Evolutionary conservation across 1,284 basidiomycete species (phyloP), one percentile per base, ranked within the genome.

Genomic region (Chondrostereum purpureum): DNA sequence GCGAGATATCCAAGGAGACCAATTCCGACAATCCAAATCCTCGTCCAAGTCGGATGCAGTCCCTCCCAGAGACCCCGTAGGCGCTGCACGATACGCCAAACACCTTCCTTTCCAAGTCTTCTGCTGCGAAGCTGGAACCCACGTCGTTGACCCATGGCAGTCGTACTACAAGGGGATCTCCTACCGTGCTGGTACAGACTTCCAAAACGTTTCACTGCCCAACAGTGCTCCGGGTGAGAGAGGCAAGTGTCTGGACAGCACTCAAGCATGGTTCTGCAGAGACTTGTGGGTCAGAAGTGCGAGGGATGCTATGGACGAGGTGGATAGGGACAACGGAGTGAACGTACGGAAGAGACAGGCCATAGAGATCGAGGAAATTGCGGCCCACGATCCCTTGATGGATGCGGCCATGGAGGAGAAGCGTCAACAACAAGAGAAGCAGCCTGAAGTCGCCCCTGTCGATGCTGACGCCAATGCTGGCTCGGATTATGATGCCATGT

Each of bases 51-150:
- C 85, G n/a, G 86, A 91, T 55, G 84, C 86, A 6, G 90, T 92
- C 0, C 93, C 93, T 10, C 92, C 92, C 1, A 83, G 92, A 51
- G 92, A 97, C 60, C 69, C 71, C 43, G 70, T 73, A 39, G 91
- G 89, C 5, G 82, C 90, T 1, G 70, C 78, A 38, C 86, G 92
- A 20, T 97, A 94, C 65, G 79, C 80, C 1, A 80, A 88, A 51
- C 92, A 97, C 61, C 76, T 96, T 1, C 93, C 93, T 2, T 96
- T 96, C 73, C 93, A 97, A 63, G 91, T 89, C 11, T 96, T 94
- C 67, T 97, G 93, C 69, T 97, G 93, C 67, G 93, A 96, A 68
- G 88, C 91, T 1, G 93, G 93, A 3, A 92, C 92, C 0, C 93
- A 96, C 61, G 82, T 97, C 56, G 83, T 97, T 52, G 93, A 97